phyloP scores from a whole-genome alignment of 352 stramenopile genomes.

The Globisporangium alternatum region DNA sequence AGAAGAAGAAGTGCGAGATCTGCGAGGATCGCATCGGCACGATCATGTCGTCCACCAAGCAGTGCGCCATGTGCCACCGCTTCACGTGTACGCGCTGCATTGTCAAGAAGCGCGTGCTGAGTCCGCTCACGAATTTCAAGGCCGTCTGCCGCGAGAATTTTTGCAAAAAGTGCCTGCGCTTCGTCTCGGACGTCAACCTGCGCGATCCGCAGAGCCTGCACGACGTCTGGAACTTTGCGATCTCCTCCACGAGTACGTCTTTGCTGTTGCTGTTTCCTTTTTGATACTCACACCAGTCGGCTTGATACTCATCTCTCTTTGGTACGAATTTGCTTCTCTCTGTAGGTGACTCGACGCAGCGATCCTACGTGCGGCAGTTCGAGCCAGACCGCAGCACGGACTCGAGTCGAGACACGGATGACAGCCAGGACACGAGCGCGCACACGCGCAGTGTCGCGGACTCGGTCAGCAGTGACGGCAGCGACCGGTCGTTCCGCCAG shows the following conservation, averaged over 20 bases:
- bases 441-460: slow-evolving; percentile 9
- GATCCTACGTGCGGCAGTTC: slow-evolving; percentile 11
- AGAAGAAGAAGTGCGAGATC: slow-evolving; percentile 54
- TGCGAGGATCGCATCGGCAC: slow-evolving; percentile 53
- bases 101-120: slow-evolving; percentile 60
- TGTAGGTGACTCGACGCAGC: slow-evolving; percentile 14
- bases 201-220: slow-evolving; percentile 42
- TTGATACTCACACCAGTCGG: not conserved
- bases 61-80: slow-evolving; percentile 63
- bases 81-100: slow-evolving; percentile 64
- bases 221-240: slow-evolving; percentile 42
- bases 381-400: slow-evolving; percentile 23
- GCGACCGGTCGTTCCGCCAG: slow-evolving; percentile 19
- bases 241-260: slow-evolving; percentile 27
- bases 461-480: slow-evolving; percentile 14
- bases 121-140: slow-evolving; percentile 52
- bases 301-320: not conserved
- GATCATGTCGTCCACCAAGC: slow-evolving; percentile 56
- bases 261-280: not conserved
- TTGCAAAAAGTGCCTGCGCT: slow-evolving; percentile 68
- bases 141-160: slow-evolving; percentile 48
- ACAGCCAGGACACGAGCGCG: slow-evolving; percentile 21
- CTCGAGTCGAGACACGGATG: slow-evolving; percentile 28
- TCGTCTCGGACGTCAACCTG: slow-evolving; percentile 59
- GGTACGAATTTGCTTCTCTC: not conserved